Percentiles rank a stretch among this genome's conserved stretches.
Conservation (phyloP, 148 eudicot genomes). For the Amaranthus palmeri region DNA sequence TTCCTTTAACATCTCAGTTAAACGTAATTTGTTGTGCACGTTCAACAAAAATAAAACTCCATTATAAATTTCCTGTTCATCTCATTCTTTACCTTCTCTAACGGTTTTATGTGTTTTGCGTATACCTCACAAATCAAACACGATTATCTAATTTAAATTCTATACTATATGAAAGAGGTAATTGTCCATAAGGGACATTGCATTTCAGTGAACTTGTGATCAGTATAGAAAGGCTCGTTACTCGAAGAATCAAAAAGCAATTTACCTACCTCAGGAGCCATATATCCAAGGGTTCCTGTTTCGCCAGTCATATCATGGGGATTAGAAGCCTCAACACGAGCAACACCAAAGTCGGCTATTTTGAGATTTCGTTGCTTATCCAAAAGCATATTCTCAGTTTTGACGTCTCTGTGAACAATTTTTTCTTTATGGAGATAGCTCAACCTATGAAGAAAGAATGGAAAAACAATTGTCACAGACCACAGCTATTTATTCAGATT, state of each 20-base stretch:
- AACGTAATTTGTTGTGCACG: no score
- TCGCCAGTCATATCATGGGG: constrained; percentile 94
- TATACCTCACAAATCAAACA: no score
- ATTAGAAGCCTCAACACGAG: constrained; percentile 86
- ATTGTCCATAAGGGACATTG: background rate
- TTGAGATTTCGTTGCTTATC: constrained; percentile 69
- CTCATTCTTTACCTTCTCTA: no score
- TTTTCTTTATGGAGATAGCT: constrained; percentile 73
- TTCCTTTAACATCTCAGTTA: no score
- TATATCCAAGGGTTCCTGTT: constrained; percentile 91
- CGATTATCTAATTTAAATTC: no score
- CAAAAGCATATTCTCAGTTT: constrained; percentile 89
- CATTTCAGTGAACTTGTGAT: background rate
- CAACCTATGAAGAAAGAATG: constrained; percentile 37
- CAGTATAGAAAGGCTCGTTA: background rate
- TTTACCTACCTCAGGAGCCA: constrained; percentile 82
- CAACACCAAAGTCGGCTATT: constrained; percentile 91
- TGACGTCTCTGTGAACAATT: constrained; percentile 91
- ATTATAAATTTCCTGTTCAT: no score
- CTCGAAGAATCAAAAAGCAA: background rate
- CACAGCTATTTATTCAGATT: background rate
- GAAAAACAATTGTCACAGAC: background rate
- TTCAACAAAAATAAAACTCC: no score
- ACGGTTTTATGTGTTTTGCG: no score
- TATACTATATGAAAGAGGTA: background rate